phyloP scores from a whole-genome alignment of 495 filamentous ascomycete genomes.

The Aspergillus wentii region DNA sequence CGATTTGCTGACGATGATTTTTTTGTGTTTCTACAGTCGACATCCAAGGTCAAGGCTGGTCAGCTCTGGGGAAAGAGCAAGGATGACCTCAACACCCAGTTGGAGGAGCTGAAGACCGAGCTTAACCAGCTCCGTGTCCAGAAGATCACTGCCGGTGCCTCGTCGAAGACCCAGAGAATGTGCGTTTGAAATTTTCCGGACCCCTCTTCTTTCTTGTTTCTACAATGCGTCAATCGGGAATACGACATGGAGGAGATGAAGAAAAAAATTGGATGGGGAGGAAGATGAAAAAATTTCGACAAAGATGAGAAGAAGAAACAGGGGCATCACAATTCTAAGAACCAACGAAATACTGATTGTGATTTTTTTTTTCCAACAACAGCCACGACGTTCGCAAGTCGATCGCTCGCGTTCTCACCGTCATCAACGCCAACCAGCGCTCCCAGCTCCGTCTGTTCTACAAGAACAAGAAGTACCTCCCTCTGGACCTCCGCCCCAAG shows the following conservation, averaged over 20 bases:
- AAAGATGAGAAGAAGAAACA: constrained; percentile 1
- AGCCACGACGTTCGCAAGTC: constrained; percentile 99
- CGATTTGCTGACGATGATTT: constrained; percentile 8
- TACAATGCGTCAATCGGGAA: too few species aligned
- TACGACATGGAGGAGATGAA: neutral
- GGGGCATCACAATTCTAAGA: constrained; percentile 4
- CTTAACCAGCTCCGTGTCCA: constrained; percentile 89
- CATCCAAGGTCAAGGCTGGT: constrained; percentile 90
- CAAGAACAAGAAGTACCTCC: constrained; percentile 98
- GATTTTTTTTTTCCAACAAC: constrained; percentile 18
- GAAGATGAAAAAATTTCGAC: constrained; percentile 1
- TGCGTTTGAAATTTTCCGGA: constrained; percentile 49
- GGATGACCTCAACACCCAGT: constrained; percentile 91
- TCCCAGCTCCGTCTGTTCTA: constrained; percentile 98
- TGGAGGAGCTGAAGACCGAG: constrained; percentile 90
- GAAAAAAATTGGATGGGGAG: neutral
- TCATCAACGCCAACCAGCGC: constrained; percentile 99
- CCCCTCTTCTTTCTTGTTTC: neutral
- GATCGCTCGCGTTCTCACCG: constrained; percentile 94
- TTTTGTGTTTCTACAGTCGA: constrained; percentile 50
- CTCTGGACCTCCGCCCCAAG: constrained; percentile 95
- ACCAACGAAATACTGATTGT: constrained; percentile 18
- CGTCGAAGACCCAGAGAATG: constrained; percentile 96
- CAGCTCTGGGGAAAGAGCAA: constrained; percentile 98
- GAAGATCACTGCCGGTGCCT: constrained; percentile 91